These are phyloP conservation scores for Verticillium zaregamsianum DNA, from an alignment of 2,329 filamentous ascomycete genomes.

Conservation along the genomic window DNA sequence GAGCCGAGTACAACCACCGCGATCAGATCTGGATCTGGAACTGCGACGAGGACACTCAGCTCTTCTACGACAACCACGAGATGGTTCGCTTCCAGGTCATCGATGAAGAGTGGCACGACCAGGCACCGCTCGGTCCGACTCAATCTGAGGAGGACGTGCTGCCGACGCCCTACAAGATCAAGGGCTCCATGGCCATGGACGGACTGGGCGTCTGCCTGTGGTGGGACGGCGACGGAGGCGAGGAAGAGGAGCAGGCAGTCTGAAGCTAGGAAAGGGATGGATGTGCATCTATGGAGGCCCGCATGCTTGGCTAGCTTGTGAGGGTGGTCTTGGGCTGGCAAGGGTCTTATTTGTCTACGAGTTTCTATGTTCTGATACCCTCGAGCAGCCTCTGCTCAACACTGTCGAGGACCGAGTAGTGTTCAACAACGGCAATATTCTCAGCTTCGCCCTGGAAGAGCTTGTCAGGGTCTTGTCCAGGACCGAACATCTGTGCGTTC, in stretches of 20 bases:
- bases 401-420: conserved; percentile 84
- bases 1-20: conserved; percentile 68
- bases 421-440: conserved; percentile 92
- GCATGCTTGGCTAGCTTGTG: background rate
- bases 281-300: background rate
- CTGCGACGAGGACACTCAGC: conserved; percentile 59
- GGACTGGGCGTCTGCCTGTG: conserved; percentile 61
- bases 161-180: conserved; percentile 67
- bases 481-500: conserved; percentile 73
- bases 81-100: conserved; percentile 82
- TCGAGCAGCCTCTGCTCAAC: conserved; percentile 80
- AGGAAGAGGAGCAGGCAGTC: background rate
- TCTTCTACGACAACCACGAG: conserved; percentile 89
- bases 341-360: background rate
- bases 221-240: conserved; percentile 44
- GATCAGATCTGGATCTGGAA: conserved; percentile 86
- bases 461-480: conserved; percentile 93
- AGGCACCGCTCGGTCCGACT: conserved; percentile 65
- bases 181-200: conserved; percentile 58
- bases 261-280: background rate
- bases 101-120: conserved; percentile 86
- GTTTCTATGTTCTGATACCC: conserved; percentile 27
- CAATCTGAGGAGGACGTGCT: conserved; percentile 57
- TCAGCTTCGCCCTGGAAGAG: conserved; percentile 89
- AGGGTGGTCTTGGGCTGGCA: background rate